Percentiles rank a stretch among this genome's conserved stretches.
These are phyloP conservation scores for Penicillium sp. DNA, from an alignment of 2,329 filamentous ascomycete genomes.

Conservation along the genomic window DNA sequence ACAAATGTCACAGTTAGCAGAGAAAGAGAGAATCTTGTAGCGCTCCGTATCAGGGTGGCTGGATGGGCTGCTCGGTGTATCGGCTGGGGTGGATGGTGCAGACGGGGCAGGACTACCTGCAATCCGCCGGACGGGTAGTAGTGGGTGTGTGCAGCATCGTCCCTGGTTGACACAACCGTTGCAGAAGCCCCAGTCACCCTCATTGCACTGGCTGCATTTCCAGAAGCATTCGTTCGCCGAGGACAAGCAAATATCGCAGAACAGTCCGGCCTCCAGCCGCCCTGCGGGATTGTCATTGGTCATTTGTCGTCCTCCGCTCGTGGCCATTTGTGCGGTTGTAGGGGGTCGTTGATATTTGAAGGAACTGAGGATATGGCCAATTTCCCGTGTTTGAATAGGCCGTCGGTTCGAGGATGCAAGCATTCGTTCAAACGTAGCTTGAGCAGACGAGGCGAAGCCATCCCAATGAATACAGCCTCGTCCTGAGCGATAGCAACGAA, in stretches of 20 bases:
- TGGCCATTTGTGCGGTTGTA: constrained; percentile 24
- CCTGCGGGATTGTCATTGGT: constrained; percentile 66
- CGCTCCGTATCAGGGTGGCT: constrained; percentile 44
- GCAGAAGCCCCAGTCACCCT: constrained; percentile 94
- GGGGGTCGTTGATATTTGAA: constrained; percentile 35
- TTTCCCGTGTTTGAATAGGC: constrained; percentile 10
- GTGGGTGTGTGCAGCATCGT: constrained; percentile 73
- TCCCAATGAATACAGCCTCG: constrained; percentile 83
- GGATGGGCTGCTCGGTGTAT: constrained; percentile 25
- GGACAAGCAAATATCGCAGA: constrained; percentile 72
- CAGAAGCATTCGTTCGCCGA: constrained; percentile 83
- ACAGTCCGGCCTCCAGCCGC: constrained; percentile 73
- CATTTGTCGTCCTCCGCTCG: constrained; percentile 48
- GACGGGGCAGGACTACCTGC: constrained; percentile 30
- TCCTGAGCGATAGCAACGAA: constrained; percentile 72
- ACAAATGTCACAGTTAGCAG: constrained; percentile 76
- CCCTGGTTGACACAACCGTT: constrained; percentile 82
- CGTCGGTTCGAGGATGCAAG: constrained; percentile 32
- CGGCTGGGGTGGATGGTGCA: constrained; percentile 13
- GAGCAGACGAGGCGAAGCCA: constrained; percentile 75
- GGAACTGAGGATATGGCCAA: constrained; percentile 52
- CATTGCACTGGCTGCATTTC: constrained; percentile 82
- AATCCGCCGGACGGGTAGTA: constrained; percentile 69
- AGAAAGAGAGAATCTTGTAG: constrained; percentile 69
- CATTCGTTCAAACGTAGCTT: constrained; percentile 62